Conservation (phyloP, 192 early-diverging fungal genomes). For the Podila verticillata region DNA sequence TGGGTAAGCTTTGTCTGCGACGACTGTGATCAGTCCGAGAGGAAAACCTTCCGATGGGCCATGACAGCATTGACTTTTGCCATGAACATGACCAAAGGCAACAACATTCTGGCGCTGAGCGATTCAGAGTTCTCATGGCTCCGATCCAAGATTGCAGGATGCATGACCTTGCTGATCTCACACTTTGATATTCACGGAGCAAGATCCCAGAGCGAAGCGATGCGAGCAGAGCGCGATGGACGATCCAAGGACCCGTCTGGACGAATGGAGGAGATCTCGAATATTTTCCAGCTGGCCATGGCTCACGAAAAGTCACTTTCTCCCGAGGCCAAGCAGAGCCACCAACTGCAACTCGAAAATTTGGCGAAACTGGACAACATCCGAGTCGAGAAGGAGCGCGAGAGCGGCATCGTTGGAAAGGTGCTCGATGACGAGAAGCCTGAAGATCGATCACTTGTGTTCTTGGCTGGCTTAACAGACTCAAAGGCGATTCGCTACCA, state of each 20-base stretch:
- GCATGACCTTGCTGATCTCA: conserved; percentile 81
- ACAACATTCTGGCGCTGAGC: conserved; percentile 72
- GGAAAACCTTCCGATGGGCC: conserved; percentile 86
- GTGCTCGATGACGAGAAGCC: conserved; percentile 81
- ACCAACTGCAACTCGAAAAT: conserved; percentile 25
- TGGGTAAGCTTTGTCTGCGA: conserved; percentile 90
- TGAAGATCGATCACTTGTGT: conserved; percentile 81
- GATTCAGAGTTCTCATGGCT: conserved; percentile 78
- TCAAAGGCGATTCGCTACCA: conserved; percentile 90
- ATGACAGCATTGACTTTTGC: conserved; percentile 87
- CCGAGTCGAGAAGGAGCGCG: conserved; percentile 49
- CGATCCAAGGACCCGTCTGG: conserved; percentile 27
- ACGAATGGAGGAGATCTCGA: conserved; percentile 32
- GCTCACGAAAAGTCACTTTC: conserved; percentile 37
- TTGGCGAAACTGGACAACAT: conserved; percentile 66
- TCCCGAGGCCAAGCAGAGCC: conserved; percentile 45
- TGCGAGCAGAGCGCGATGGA: conserved; percentile 41
- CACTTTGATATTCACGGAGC: conserved; percentile 86
- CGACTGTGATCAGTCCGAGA: conserved; percentile 82
- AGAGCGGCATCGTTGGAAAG: conserved; percentile 71
- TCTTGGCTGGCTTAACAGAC: conserved; percentile 79
- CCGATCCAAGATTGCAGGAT: conserved; percentile 76
- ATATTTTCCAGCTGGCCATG: conserved; percentile 44
- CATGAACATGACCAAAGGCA: conserved; percentile 78
- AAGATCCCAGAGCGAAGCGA: conserved; percentile 53